Evolutionary conservation across 2,329 filamentous ascomycete genomes (phyloP).

Genomic region (Fusarium protoensiforme): DNA sequence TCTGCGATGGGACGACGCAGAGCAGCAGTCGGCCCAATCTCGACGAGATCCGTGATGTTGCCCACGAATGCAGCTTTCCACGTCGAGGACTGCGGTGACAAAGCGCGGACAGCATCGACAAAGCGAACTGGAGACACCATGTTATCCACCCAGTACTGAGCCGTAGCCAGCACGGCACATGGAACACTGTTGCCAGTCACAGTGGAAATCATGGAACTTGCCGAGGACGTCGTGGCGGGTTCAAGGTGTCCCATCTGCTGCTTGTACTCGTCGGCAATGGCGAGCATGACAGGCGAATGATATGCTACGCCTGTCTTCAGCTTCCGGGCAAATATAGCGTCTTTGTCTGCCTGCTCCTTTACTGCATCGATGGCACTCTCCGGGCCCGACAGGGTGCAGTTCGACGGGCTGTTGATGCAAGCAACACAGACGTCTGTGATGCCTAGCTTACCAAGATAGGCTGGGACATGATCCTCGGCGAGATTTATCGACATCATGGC

Average conservation of each 20-base stretch:
- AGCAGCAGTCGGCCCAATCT: constrained; percentile 44
- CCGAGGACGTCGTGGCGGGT: not conserved
- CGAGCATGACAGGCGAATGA: constrained; percentile 60
- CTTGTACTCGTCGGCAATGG: constrained; percentile 4
- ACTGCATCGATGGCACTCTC: constrained; percentile 12
- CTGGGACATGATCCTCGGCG: constrained; percentile 30
- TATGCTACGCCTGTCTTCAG: constrained; percentile 60
- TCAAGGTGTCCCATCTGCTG: not conserved
- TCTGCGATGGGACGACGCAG: constrained; percentile 40
- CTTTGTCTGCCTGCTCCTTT: constrained; percentile 2
- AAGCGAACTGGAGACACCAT: constrained; percentile 55
- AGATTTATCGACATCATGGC: constrained; percentile 50
- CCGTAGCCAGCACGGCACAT: constrained; percentile 48
- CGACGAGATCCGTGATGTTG: constrained; percentile 23
- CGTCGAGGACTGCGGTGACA: not conserved
- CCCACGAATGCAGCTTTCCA: not conserved
- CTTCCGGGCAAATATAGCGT: constrained; percentile 16
- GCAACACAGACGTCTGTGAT: constrained; percentile 9
- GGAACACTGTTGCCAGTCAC: constrained; percentile 4
- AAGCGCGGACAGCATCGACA: constrained; percentile 42
- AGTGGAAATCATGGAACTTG: constrained; percentile 12
- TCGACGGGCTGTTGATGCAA: constrained; percentile 28
- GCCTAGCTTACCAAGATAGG: constrained; percentile 26
- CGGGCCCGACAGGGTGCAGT: constrained; percentile 25
- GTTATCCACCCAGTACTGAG: constrained; percentile 59